phyloP scores from a whole-genome alignment of 257 asterid genomes.

The Paraleonurus japonicus region DNA sequence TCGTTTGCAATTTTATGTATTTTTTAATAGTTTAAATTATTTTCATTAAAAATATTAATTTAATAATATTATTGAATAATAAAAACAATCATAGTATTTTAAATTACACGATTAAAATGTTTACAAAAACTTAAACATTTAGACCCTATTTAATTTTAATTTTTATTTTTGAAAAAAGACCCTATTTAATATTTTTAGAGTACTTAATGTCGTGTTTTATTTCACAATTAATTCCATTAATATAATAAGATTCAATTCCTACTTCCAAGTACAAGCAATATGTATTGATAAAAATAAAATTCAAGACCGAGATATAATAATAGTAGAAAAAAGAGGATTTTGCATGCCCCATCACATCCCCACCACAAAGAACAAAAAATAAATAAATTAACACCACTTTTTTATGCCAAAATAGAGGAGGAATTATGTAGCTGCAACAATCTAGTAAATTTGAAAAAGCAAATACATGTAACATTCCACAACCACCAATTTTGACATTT shows the following conservation, averaged over 20 bases:
- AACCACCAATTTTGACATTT: conserved; percentile 9
- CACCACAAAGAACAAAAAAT: not conserved
- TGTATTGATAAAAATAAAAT: too few relatives aligned
- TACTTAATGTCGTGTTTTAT: too few relatives aligned
- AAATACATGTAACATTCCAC: not conserved
- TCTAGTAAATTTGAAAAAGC: not conserved
- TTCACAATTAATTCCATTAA: not conserved
- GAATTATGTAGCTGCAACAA: not conserved
- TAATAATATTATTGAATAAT: too few relatives aligned
- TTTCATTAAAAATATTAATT: too few relatives aligned
- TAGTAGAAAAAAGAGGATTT: not conserved
- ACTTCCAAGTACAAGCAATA: not conserved
- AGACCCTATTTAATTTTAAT: too few relatives aligned
- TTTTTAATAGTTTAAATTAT: too few relatives aligned
- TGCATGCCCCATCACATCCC: not conserved
- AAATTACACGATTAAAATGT: too few relatives aligned
- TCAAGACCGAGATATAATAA: not conserved
- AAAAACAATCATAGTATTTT: too few relatives aligned
- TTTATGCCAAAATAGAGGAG: not conserved
- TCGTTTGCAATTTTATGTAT: too few relatives aligned
- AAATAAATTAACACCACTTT: not conserved
- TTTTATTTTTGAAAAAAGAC: too few relatives aligned
- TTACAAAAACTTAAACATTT: too few relatives aligned
- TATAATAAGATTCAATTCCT: not conserved
- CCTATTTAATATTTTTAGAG: not conserved